Conservation (phyloP, 305 asterid species). For the Petunia hybrid region DNA sequence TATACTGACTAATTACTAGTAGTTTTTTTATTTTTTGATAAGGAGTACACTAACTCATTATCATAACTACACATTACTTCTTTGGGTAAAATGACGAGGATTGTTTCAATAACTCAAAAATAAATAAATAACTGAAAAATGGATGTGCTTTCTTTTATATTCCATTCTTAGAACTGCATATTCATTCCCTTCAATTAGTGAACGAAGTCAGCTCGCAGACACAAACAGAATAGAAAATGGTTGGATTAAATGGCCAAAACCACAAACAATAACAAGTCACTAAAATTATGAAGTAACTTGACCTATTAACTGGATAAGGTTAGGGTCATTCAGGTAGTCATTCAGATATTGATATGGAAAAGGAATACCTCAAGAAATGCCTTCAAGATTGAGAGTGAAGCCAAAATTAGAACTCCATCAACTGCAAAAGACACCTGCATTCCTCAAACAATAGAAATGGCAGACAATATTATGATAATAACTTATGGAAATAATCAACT, state of each 20-base stretch:
- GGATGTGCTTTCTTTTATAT: background rate
- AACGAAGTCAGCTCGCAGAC: background rate
- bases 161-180: slow-evolving; percentile 13
- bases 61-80: no score
- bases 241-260: background rate
- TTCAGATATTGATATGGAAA: slow-evolving; percentile 1
- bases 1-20: no score
- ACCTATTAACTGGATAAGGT: no score
- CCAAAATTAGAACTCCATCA: slow-evolving; percentile 47
- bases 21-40: no score
- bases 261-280: background rate
- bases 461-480: background rate
- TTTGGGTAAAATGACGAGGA: no score
- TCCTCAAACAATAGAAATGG: slow-evolving; percentile 20
- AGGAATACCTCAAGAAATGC: slow-evolving; percentile 49
- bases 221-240: background rate
- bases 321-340: background rate
- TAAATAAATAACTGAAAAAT: no score
- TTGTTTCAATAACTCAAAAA: no score
- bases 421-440: slow-evolving; percentile 47
- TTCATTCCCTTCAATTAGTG: slow-evolving; percentile 21
- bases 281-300: no score
- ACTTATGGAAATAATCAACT: background rate
- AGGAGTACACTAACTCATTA: no score
- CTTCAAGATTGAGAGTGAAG: slow-evolving; percentile 46